Percentiles rank a stretch among this genome's conserved stretches.
Evolutionary conservation across 2,329 filamentous ascomycete genomes (phyloP).

Genomic region (Fusarium chuoi): DNA sequence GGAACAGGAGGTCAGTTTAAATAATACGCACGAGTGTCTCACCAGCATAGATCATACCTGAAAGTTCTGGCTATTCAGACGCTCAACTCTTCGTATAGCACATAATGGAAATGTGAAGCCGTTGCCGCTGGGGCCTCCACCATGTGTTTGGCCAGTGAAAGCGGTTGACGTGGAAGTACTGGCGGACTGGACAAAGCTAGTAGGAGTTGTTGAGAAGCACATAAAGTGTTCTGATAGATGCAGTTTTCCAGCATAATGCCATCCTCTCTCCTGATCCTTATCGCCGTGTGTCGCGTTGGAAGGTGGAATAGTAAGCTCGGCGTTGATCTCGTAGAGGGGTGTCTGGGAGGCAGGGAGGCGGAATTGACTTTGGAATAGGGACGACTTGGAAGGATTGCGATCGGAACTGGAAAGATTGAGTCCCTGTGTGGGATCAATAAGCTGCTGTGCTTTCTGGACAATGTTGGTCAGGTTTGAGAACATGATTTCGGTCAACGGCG

Average conservation of each 20-base stretch:
- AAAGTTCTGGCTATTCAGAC: constrained; percentile 91
- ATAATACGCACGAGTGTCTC: background rate
- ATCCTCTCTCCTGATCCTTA: constrained; percentile 77
- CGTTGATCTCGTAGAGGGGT: constrained; percentile 94
- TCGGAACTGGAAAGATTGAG: constrained; percentile 78
- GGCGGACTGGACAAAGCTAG: constrained; percentile 84
- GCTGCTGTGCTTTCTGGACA: constrained; percentile 93
- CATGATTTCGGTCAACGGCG: constrained; percentile 59
- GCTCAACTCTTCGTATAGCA: constrained; percentile 89
- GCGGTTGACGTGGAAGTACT: constrained; percentile 82
- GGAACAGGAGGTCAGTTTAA: constrained; percentile 17
- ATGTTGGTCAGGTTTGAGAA: constrained; percentile 76
- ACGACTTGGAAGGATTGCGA: constrained; percentile 87
- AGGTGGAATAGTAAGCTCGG: constrained; percentile 88
- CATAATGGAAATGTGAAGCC: constrained; percentile 95
- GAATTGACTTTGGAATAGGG: constrained; percentile 95
- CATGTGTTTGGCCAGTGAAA: constrained; percentile 93
- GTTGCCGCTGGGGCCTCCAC: constrained; percentile 91
- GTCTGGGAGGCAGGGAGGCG: constrained; percentile 92
- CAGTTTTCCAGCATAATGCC: constrained; percentile 90
- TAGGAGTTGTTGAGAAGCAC: constrained; percentile 94
- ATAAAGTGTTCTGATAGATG: constrained; percentile 95
- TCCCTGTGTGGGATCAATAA: constrained; percentile 89
- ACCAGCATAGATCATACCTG: constrained; percentile 56
- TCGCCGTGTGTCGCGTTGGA: constrained; percentile 77